phyloP scores from a whole-genome alignment of 2,329 filamentous ascomycete species.

The Pseudogymnoascus sp. region DNA sequence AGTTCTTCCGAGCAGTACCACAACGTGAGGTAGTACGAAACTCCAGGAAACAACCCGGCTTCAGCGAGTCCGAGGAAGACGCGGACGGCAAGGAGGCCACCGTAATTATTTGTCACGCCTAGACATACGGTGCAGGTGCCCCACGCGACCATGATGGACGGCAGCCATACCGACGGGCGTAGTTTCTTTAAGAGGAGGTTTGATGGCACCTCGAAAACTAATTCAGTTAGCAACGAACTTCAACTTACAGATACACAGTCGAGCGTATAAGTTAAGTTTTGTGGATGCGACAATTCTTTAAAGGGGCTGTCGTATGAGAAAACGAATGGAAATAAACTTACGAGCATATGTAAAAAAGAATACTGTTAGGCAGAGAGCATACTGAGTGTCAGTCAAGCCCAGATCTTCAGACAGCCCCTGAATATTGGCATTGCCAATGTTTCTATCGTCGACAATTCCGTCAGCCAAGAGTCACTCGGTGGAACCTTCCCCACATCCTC shows the following conservation, averaged over 20 bases:
- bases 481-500: neutral
- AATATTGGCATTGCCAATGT: conserved; percentile 46
- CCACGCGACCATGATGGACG: conserved; percentile 58
- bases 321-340: neutral
- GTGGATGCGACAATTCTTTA: neutral
- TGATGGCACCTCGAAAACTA: conserved; percentile 22
- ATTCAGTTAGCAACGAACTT: neutral
- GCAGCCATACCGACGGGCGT: conserved; percentile 51
- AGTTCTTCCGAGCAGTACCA: conserved; percentile 51
- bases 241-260: neutral
- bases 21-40: conserved; percentile 44
- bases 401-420: conserved; percentile 14
- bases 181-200: conserved; percentile 33
- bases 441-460: conserved; percentile 45
- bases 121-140: conserved; percentile 62
- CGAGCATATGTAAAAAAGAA: conserved; percentile 45
- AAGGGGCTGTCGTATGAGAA: neutral
- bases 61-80: conserved; percentile 23
- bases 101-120: conserved; percentile 59
- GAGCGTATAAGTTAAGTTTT: neutral
- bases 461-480: neutral
- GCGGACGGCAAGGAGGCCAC: conserved; percentile 43
- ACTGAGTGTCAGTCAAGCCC: conserved; percentile 12
- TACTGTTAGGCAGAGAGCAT: conserved; percentile 36
- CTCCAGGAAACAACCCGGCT: conserved; percentile 28